Percentiles rank a stretch among this genome's conserved stretches.
Evolutionary conservation across 495 filamentous ascomycete genomes (phyloP).

Genomic region (Tuber borchii): DNA sequence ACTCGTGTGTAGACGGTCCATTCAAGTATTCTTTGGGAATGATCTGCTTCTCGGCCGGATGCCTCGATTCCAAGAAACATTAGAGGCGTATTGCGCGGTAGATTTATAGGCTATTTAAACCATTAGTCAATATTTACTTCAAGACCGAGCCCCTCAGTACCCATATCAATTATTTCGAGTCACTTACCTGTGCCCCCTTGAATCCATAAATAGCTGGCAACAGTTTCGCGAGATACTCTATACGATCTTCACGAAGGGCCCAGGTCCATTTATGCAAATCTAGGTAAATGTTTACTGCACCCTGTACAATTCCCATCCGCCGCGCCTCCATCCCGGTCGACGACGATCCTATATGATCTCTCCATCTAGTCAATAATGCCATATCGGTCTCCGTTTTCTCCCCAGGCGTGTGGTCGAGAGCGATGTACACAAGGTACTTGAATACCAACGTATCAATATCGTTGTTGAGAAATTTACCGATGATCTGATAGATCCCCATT

Average conservation of each 20-base stretch:
- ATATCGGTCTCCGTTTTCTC: conserved; percentile 22
- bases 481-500: conserved; percentile 30
- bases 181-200: conserved; percentile 50
- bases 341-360: conserved; percentile 12
- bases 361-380: conserved; percentile 28
- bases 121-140: conserved; percentile 41
- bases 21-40: conserved; percentile 9
- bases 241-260: not conserved
- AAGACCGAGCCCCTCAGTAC: not conserved
- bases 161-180: conserved; percentile 26
- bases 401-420: conserved; percentile 26
- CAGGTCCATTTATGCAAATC: not conserved
- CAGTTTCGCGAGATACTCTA: not conserved
- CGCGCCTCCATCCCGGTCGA: not conserved
- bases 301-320: not conserved
- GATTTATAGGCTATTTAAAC: conserved; percentile 54
- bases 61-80: conserved; percentile 32
- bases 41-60: conserved; percentile 7
- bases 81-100: conserved; percentile 58
- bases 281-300: not conserved
- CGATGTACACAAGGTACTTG: conserved; percentile 20
- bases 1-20: conserved; percentile 6
- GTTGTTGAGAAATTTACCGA: conserved; percentile 19
- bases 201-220: conserved; percentile 30
- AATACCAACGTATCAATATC: conserved; percentile 17